Evolutionary conservation across 805 yeast genomes (phyloP).

Genomic region (Lipomyces spencermartinsiae): DNA sequence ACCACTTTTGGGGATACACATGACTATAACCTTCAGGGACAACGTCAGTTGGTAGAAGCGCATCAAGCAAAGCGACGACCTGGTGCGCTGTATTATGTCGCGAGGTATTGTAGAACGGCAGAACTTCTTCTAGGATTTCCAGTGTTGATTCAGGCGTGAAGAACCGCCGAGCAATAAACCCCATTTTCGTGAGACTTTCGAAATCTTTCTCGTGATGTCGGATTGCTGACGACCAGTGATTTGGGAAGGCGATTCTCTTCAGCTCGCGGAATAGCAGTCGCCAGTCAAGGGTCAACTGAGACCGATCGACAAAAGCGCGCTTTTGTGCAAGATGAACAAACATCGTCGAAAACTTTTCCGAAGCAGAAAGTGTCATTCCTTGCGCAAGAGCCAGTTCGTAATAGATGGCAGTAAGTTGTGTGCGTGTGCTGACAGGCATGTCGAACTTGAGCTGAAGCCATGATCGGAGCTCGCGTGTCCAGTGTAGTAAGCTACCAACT

Average conservation of each 20-base stretch:
- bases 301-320: constrained; percentile 49
- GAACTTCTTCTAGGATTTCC: constrained; percentile 40
- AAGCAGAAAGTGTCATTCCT: constrained; percentile 70
- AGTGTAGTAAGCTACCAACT: constrained; percentile 73
- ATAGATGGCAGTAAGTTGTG: constrained; percentile 69
- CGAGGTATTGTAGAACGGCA: constrained; percentile 39
- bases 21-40: constrained; percentile 10
- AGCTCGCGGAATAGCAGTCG: constrained; percentile 51
- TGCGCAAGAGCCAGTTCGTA: constrained; percentile 68
- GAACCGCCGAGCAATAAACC: constrained; percentile 40
- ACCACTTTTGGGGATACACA: constrained; percentile 29
- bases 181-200: constrained; percentile 21
- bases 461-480: constrained; percentile 85
- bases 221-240: background rate
- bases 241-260: constrained; percentile 39
- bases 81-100: constrained; percentile 14
- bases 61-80: constrained; percentile 17
- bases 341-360: constrained; percentile 65
- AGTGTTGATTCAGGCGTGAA: constrained; percentile 37
- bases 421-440: constrained; percentile 70
- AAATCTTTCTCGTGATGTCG: constrained; percentile 19
- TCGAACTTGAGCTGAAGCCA: constrained; percentile 81
- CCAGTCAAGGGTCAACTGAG: constrained; percentile 61
- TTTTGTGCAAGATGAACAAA: constrained; percentile 65
- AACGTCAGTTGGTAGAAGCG: constrained; percentile 20